Conservation (phyloP, 1,284 basidiomycete genomes). For the Trichosporon sp. region DNA sequence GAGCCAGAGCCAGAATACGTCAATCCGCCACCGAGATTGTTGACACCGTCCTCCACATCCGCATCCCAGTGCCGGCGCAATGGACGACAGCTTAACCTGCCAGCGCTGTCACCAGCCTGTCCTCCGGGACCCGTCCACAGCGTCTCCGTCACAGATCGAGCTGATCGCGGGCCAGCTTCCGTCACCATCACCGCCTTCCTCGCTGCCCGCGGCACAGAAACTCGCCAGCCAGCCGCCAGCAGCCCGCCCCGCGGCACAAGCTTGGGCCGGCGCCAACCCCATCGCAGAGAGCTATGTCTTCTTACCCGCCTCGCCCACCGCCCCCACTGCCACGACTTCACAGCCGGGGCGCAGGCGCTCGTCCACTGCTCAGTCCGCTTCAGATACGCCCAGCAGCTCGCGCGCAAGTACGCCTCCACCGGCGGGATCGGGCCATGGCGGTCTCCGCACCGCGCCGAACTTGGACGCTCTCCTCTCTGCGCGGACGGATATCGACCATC, state of each 20-base stretch:
- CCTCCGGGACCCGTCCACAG: conserved; percentile 76
- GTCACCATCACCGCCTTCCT: conserved; percentile 19
- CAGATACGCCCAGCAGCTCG: conserved; percentile 16
- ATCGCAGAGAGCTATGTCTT: conserved; percentile 79
- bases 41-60: neutral
- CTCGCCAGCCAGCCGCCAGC: conserved; percentile 57
- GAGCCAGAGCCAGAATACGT: no score
- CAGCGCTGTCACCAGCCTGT: conserved; percentile 57
- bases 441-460: conserved; percentile 19
- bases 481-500: conserved; percentile 82
- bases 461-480: conserved; percentile 74
- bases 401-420: conserved; percentile 12
- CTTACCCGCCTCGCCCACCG: conserved; percentile 57
- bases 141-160: conserved; percentile 75
- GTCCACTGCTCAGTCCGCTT: neutral
- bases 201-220: conserved; percentile 54
- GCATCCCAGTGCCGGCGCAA: conserved; percentile 7
- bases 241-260: conserved; percentile 32
- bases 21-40: conserved; percentile 5
- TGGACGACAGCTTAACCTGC: conserved; percentile 29
- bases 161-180: conserved; percentile 70
- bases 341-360: neutral
- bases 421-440: conserved; percentile 22
- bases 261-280: conserved; percentile 53
- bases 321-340: neutral